Percentiles rank a stretch among this genome's conserved stretches.
phyloP scores from a whole-genome alignment of 202 grass and related monocot genomes.

The Panicum hallii region DNA sequence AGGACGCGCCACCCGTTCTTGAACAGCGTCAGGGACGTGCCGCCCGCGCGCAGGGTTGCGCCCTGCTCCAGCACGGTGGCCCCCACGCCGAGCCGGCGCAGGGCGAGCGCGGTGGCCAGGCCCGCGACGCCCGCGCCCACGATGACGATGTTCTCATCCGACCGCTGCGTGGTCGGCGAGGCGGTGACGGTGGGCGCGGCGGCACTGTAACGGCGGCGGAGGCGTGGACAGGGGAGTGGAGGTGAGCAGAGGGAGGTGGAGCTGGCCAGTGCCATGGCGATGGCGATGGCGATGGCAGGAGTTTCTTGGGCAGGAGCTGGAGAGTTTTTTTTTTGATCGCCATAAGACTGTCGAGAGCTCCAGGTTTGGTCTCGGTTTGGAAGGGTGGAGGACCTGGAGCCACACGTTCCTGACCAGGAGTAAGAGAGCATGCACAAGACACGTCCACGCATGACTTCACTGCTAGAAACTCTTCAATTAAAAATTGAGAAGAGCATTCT shows the following conservation, averaged over 20 bases:
- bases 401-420: slow-evolving; percentile 32
- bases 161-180: background rate
- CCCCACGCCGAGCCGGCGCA: slow-evolving; percentile 71
- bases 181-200: background rate
- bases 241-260: background rate
- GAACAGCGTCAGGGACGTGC: slow-evolving; percentile 90
- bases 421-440: slow-evolving; percentile 26
- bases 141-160: slow-evolving; percentile 60
- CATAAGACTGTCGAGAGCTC: slow-evolving; percentile 3
- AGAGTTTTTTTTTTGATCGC: background rate
- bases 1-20: slow-evolving; percentile 95
- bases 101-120: slow-evolving; percentile 69
- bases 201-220: background rate
- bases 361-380: background rate
- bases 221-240: background rate
- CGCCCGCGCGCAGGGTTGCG: slow-evolving; percentile 68
- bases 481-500: no score
- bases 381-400: slow-evolving; percentile 21
- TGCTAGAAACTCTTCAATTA: slow-evolving; percentile 1
- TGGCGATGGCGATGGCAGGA: background rate
- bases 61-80: slow-evolving; percentile 83
- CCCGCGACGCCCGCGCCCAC: slow-evolving; percentile 90
- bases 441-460: slow-evolving; percentile 23
- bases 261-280: slow-evolving; percentile 41
- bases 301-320: background rate